These are phyloP conservation scores for Cadophora sp. DNA, from an alignment of 2,329 filamentous ascomycete genomes.

Conservation along the genomic window DNA sequence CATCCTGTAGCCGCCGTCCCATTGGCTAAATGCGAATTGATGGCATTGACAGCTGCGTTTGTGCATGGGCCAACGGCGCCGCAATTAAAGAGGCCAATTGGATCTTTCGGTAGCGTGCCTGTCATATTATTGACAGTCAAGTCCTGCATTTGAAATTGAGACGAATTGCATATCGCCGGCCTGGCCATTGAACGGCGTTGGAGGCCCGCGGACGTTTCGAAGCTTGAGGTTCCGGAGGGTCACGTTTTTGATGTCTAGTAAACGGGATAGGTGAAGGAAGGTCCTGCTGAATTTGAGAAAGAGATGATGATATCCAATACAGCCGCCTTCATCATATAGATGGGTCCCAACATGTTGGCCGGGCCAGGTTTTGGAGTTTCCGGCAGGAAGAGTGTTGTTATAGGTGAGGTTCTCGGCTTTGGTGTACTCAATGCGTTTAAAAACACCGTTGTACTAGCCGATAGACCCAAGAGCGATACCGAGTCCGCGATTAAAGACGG, in stretches of 20 bases:
- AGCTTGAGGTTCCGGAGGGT: conserved; percentile 57
- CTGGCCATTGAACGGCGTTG: conserved; percentile 48
- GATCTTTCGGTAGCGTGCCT: conserved; percentile 32
- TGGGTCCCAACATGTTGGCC: conserved; percentile 57
- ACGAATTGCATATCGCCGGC: conserved; percentile 49
- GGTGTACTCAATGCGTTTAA: conserved; percentile 58
- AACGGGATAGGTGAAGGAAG: conserved; percentile 23
- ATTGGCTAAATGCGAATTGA: background rate
- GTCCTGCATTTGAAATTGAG: conserved; percentile 48
- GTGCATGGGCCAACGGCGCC: conserved; percentile 40
- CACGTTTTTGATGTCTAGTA: conserved; percentile 62
- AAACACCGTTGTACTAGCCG: conserved; percentile 57
- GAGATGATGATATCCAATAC: conserved; percentile 49
- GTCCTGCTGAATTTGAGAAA: background rate
- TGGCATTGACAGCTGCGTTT: conserved; percentile 2
- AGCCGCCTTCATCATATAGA: conserved; percentile 65
- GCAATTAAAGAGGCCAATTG: conserved; percentile 45
- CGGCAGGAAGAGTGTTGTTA: conserved; percentile 54
- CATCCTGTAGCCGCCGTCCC: conserved; percentile 7
- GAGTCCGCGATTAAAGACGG: conserved; percentile 55
- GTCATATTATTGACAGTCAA: conserved; percentile 25
- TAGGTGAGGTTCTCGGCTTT: conserved; percentile 55
- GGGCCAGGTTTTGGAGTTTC: conserved; percentile 67
- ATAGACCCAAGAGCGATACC: conserved; percentile 65
- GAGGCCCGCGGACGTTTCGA: conserved; percentile 43